These are phyloP conservation scores for Barnettozyma siamensis DNA, from an alignment of 805 yeast genomes.

Conservation along the genomic window DNA sequence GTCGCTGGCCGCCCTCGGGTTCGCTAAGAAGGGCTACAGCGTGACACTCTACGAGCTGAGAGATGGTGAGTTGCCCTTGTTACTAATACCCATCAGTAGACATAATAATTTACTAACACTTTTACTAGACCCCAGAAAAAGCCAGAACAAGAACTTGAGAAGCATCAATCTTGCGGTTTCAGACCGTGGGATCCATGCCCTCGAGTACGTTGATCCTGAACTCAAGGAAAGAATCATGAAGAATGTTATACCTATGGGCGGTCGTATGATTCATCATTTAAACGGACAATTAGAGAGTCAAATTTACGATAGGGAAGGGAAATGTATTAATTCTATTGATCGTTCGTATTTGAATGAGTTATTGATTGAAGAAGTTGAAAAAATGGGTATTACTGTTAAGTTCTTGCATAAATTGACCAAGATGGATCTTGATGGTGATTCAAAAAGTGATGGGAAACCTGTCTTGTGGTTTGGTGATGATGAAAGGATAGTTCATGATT, in stretches of 20 bases:
- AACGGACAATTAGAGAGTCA: conserved; percentile 63
- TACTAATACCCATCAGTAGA: no score
- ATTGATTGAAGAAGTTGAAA: conserved; percentile 58
- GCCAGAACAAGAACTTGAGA: conserved; percentile 38
- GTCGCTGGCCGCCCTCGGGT: conserved; percentile 74
- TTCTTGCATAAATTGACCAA: conserved; percentile 55
- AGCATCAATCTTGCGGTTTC: conserved; percentile 89
- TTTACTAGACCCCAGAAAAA: conserved; percentile 49
- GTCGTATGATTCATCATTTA: conserved; percentile 80
- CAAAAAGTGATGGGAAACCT: no score
- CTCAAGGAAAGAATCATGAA: conserved; percentile 51
- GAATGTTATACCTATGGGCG: conserved; percentile 77
- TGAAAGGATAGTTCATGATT: conserved; percentile 37
- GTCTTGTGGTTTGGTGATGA: conserved; percentile 19
- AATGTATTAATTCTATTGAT: conserved; percentile 76
- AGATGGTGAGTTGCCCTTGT: conserved; percentile 16
- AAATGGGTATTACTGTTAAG: conserved; percentile 37
- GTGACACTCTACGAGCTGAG: conserved; percentile 73
- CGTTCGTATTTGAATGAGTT: conserved; percentile 61
- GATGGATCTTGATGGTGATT: conserved; percentile 29
- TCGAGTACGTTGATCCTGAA: conserved; percentile 53
- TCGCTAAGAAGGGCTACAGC: conserved; percentile 61
- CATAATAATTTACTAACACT: background rate
- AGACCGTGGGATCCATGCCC: conserved; percentile 71
- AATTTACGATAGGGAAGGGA: conserved; percentile 69